Base-by-base conservation (phyloP, 2,329 filamentous ascomycete species). In the Pseudocercospora cruenta region DNA sequence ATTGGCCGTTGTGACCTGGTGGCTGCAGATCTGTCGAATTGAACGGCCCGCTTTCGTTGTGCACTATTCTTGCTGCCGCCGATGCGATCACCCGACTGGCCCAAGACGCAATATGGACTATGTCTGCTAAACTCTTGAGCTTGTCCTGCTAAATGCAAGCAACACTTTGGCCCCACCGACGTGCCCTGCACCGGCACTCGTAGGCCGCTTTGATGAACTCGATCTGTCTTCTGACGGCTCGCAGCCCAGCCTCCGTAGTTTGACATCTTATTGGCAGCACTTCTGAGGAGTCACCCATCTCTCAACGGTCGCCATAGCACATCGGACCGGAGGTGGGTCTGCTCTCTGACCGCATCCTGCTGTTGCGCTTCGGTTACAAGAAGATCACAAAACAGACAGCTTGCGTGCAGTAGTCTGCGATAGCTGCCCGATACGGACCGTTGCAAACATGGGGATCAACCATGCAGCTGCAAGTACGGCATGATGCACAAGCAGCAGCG, bases 11-110 rank as follows among this genome's bases (percentile, higher is more conserved):
- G 63, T 61, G 60, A 33, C 31, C 61, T 61, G 57, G 68, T 75
- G 71, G 69, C 73, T 74, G 72, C 72, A 70, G 70, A 69, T 72
- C 66, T 63, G 63, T 64, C 66, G 63, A 69, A 64, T 67, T 66
- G 69, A 69, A 63, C 70, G 67, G 68, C 61, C 64, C 69, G 67
- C 63, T 62, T 66, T 59, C 58, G 47, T 67, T 39, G 54, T 43
- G 55, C 69, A 55, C 68, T 67, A 72, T 69, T 71, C 68, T 70
- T 70, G 70, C 69, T 68, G 66, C 61, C 67, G 67, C 70, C 62
- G 45, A 63, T 68, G 59, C 60, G 54, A 31, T 59, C 65, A 65
- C 66, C 69, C 65, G 66, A 72, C 68, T 70, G 70, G 70, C 58
- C 60, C n/a, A 61, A 62, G 64, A 68, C 33, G 67, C 67, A 69